Evolutionary conservation across 192 early-diverging fungal genomes (phyloP).

Genomic region (Backusella parvicylindrica): DNA sequence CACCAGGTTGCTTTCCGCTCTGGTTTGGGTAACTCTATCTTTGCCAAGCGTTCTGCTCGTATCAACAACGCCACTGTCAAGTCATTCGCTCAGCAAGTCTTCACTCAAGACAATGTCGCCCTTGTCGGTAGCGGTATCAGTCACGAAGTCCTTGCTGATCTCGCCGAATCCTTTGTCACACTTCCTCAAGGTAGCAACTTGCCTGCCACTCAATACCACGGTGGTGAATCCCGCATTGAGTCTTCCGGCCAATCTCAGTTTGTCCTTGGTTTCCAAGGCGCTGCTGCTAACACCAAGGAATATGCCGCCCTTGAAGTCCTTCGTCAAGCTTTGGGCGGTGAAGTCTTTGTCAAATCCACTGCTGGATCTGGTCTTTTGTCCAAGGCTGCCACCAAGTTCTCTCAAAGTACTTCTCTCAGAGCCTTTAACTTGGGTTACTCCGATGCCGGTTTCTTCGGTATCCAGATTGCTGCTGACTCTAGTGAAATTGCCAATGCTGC

Average conservation of each 20-base stretch:
- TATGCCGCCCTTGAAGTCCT: slow-evolving; percentile 65
- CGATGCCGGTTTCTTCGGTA: slow-evolving; percentile 88
- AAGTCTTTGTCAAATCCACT: slow-evolving; percentile 62
- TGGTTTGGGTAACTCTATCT: slow-evolving; percentile 95
- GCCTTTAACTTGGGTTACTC: slow-evolving; percentile 87
- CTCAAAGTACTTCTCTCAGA: slow-evolving; percentile 50
- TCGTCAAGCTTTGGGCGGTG: slow-evolving; percentile 56
- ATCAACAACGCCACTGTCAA: slow-evolving; percentile 67
- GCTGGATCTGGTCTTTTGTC: slow-evolving; percentile 64
- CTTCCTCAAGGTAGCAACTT: slow-evolving; percentile 20
- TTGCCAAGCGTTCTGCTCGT: slow-evolving; percentile 63
- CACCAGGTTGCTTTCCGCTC: slow-evolving; percentile 90
- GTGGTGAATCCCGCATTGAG: slow-evolving; percentile 83
- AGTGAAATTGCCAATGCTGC: slow-evolving; percentile 62
- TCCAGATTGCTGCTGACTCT: slow-evolving; percentile 60
- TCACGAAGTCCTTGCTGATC: slow-evolving; percentile 62
- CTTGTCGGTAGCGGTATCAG: slow-evolving; percentile 84
- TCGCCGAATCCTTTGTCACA: slow-evolving; percentile 62
- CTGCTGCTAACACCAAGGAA: slow-evolving; percentile 52
- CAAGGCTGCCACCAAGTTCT: slow-evolving; percentile 53
- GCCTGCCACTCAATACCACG: slow-evolving; percentile 67
- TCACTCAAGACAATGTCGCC: slow-evolving; percentile 72
- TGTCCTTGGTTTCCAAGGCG: slow-evolving; percentile 80
- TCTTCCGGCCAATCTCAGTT: slow-evolving; percentile 52
- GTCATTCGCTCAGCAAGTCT: slow-evolving; percentile 66